These are phyloP conservation scores for Sphagnum tenellum DNA, from an alignment of 225 moss, liverwort and hornwort genomes.

Conservation along the genomic window DNA sequence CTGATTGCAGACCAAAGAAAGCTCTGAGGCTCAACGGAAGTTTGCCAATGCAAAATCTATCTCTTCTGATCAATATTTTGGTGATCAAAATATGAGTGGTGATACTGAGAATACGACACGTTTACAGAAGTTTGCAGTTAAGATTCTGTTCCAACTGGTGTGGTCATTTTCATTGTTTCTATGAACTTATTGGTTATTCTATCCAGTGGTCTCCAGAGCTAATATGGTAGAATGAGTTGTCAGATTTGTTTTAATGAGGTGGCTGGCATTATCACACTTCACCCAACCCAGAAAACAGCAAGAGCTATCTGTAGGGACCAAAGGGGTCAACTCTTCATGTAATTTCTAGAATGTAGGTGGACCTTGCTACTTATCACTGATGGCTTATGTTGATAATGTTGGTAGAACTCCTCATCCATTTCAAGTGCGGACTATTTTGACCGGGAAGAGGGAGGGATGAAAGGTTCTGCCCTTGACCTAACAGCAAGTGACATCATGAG, in stretches of 20 bases:
- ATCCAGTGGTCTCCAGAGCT: no score
- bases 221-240: no score
- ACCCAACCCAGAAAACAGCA: no score
- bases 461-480: conserved; percentile 60
- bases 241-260: no score
- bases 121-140: conserved; percentile 85
- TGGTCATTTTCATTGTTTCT: no score
- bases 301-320: no score
- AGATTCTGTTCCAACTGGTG: conserved; percentile 4
- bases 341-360: no score
- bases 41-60: conserved; percentile 97
- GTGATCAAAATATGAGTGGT: conserved; percentile 45
- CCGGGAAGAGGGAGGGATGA: conserved; percentile 58
- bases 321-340: no score
- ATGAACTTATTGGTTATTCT: no score
- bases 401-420: conserved; percentile 83
- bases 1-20: conserved; percentile 63
- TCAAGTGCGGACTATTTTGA: conserved; percentile 98
- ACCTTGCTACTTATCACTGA: no score
- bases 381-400: background rate
- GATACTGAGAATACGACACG: conserved; percentile 71
- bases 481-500: conserved; percentile 91
- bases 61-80: conserved; percentile 91
- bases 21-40: conserved; percentile 80
- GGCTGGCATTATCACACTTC: no score